Evolutionary conservation across 768 basidiomycete species (phyloP), one percentile per base, ranked within the genome.

Genomic region (Hysterangium stoloniferum): DNA sequence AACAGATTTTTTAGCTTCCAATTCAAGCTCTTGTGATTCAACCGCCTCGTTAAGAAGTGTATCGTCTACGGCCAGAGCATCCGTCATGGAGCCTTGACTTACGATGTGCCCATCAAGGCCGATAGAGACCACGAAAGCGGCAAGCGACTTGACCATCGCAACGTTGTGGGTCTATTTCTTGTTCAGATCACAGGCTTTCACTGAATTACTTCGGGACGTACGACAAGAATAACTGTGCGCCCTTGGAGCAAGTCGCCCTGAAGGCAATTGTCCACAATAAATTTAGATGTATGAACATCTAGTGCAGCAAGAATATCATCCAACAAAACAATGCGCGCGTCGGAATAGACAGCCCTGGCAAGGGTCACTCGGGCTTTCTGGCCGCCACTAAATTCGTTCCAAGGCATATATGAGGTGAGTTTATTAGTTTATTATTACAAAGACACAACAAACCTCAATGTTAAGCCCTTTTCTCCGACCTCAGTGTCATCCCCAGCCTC

Each of bases 391-490:
- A 19, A n/a, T 40, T 20, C 13, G 29, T n/a, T 52, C 17, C n/a
- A 17, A 8, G 12, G 28, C 20, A 15, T 19, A 35, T 22, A 13
- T 15, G 25, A 8, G 6, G 4, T 27, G 33, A 48, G 20, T 9
- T 4, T 25, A 19, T 19, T 15, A 19, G 19, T 35, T 12, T 33
- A 27, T 32, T 33, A 37, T 37, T 45, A 36, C 24, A 20, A n/a
- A n/a, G 36, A 13, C 35, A 20, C 19, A n/a, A 33, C 56, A 27
- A 36, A 68, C 68, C 69, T 71, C 28, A 79, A 56, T 1, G 79
- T 84, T 7, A 81, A 61, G 2, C 82, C 83, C 57, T 80, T 82
- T 60, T 86, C 83, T 6, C 84, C 82, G 22, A 85, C 78, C 64
- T 86, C 83, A 3, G 83, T 84, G 33, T 69, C 57, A 59, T 85